Percentiles rank a stretch among this genome's conserved stretches.
Evolutionary conservation across 73 alveolate genomes (phyloP).

Genomic region (Halteria grandinella): DNA sequence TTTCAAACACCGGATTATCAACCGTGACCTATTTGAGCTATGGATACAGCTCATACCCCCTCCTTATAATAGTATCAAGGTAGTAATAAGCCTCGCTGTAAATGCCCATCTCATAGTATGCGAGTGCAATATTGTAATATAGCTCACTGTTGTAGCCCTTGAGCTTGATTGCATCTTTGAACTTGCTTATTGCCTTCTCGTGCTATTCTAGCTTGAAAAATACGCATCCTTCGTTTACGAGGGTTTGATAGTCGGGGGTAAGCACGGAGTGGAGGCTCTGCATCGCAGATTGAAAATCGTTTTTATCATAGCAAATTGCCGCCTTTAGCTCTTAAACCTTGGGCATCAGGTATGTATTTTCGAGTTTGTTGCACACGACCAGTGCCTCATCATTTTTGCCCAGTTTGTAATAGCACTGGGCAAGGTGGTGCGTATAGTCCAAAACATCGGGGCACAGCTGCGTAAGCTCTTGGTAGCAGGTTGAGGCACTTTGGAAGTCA

Average conservation of each 20-base stretch:
- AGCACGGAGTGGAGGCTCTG: constrained; percentile 28
- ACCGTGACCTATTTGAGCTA: constrained; percentile 31
- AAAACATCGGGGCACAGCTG: constrained; percentile 54
- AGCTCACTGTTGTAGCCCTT: constrained; percentile 67
- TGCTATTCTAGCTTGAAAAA: constrained; percentile 58
- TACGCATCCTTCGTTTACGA: constrained; percentile 70
- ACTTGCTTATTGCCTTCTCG: constrained; percentile 52
- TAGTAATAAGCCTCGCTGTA: constrained; percentile 39
- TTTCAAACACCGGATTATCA: constrained; percentile 61
- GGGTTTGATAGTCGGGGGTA: constrained; percentile 53
- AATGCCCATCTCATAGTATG: constrained; percentile 60
- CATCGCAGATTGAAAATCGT: constrained; percentile 60
- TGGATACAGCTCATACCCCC: constrained; percentile 67
- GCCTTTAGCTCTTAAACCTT: constrained; percentile 62
- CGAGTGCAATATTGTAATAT: constrained; percentile 58
- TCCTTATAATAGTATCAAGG: constrained; percentile 42
- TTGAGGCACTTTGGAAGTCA: constrained; percentile 37
- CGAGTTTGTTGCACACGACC: constrained; percentile 40
- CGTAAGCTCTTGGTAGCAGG: constrained; percentile 8
- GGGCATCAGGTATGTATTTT: too few species aligned
- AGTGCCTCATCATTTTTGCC: constrained; percentile 39
- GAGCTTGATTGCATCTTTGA: constrained; percentile 56
- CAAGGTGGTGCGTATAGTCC: constrained; percentile 70
- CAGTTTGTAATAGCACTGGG: constrained; percentile 57
- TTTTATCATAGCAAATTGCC: constrained; percentile 65